These are phyloP conservation scores for Ophiostoma australiae DNA, from an alignment of 2,329 filamentous ascomycete species.

Conservation along the genomic window DNA sequence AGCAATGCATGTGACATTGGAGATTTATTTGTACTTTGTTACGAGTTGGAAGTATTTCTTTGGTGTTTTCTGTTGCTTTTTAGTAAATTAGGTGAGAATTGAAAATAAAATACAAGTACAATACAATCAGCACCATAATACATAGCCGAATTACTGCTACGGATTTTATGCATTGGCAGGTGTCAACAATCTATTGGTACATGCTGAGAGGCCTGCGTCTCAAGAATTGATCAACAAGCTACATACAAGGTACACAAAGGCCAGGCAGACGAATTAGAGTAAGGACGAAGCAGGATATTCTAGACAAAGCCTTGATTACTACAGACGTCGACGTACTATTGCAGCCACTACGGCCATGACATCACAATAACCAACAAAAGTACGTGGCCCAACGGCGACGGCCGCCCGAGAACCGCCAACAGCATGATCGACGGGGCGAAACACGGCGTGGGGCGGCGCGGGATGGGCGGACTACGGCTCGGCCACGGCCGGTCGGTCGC, in stretches of 20 bases:
- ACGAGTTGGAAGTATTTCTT: neutral
- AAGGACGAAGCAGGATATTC: neutral
- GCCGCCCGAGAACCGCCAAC: slow-evolving; percentile 11
- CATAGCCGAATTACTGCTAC: neutral
- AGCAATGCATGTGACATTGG: neutral
- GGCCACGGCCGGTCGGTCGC: slow-evolving; percentile 12
- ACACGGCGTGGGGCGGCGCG: slow-evolving; percentile 2
- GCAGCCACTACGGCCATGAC: neutral
- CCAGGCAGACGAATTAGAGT: neutral
- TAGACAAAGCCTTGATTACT: neutral
- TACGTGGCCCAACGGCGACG: neutral
- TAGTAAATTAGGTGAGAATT: too few relatives aligned
- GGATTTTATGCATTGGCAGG: neutral
- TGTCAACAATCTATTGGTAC: neutral
- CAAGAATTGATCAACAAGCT: neutral
- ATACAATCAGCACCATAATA: neutral
- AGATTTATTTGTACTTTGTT: neutral
- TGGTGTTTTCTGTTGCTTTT: too few relatives aligned
- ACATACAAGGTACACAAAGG: neutral
- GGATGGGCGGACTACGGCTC: slow-evolving; percentile 1
- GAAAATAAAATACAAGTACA: neutral
- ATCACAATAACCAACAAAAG: neutral
- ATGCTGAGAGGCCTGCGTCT: neutral
- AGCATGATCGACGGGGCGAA: neutral
- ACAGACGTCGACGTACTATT: neutral